Evolutionary conservation across 129 eudicot genomes (phyloP), one percentile per base, ranked within the genome.

Genomic region (Flaveria bidentis): DNA sequence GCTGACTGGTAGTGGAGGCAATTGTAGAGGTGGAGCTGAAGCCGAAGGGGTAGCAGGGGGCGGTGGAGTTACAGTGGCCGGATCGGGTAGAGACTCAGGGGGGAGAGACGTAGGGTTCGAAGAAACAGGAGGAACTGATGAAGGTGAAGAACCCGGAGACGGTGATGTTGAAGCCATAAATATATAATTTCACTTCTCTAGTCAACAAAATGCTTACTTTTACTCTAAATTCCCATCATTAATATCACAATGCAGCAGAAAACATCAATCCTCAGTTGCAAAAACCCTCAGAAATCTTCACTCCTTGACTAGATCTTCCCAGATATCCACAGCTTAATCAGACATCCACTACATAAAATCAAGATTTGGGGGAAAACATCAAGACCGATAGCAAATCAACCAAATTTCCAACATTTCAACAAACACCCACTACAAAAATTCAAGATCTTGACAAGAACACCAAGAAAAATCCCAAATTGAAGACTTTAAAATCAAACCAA

Each of bases 81-180:
- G 86, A 67, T 82, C 78, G 3, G 86, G 77, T 50, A 63, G 81
- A 62, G 85, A 58, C 0, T 45, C 46, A 1, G 81, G 51, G 22
- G 87, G 76, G 16, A 55, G 66, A 39, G 77, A 72, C 6, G 79
- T 39, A 41, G 85, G 83, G 55, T 66, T 45, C 0, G 88, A 61
- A 50, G 88, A 72, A 44, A 80, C 75, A 66, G 87, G 87, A 52
- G 87, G 75, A 53, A 68, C 12, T 39, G 88, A 78, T 49, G 82
- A 39, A 45, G 91, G 86, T 18, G 88, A 67, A 76, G 90, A 82
- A 72, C 72, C 72, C 15, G 93, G 87, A 71, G 89, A 86, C 73
- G 86, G 89, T 68, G 90, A 82, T 71, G 78, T 76, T 2, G 93
- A 86, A 80, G 91, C 83, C 96, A 90, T 90, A 65, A 71, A 74